A percentile compares a stretch with the other conserved stretches of the same genome.
Conservation (phyloP, 495 filamentous ascomycete species). For the Durotheca rogersii region DNA sequence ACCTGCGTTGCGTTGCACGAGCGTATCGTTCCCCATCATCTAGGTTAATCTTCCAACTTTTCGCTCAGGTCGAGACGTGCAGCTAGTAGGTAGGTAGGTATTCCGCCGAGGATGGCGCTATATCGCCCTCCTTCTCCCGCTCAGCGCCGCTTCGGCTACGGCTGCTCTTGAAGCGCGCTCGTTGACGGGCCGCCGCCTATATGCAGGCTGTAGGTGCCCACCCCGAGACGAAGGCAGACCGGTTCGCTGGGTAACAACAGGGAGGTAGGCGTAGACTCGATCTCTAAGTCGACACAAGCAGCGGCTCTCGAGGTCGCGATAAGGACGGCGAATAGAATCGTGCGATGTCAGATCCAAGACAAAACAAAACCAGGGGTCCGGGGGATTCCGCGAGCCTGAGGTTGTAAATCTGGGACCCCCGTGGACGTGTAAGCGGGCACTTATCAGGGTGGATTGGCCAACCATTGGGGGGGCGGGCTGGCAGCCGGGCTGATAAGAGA, state of each 20-base stretch:
- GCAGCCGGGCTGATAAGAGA: constrained; percentile 15
- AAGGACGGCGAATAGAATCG: constrained; percentile 27
- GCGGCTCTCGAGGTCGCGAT: too few species aligned
- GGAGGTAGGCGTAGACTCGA: too few species aligned
- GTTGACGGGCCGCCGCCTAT: neutral
- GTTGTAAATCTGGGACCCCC: constrained; percentile 27
- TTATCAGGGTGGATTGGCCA: constrained; percentile 25
- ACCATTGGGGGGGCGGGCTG: constrained; percentile 1
- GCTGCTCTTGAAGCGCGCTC: neutral
- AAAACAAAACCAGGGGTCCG: constrained; percentile 20
- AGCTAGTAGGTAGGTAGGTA: neutral
- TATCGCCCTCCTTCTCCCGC: too few species aligned
- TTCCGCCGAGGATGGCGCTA: too few species aligned
- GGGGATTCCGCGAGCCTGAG: too few species aligned
- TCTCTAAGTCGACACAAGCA: too few species aligned
- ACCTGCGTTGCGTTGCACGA: too few species aligned
- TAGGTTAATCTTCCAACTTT: neutral
- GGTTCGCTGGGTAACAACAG: too few species aligned
- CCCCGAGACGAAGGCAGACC: too few species aligned
- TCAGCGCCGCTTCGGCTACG: neutral
- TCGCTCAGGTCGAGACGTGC: neutral
- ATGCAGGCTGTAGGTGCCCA: neutral
- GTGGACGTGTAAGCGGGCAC: constrained; percentile 28
- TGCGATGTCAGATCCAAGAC: constrained; percentile 22
- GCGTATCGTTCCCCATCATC: too few species aligned